A percentile compares a stretch with the other conserved stretches of the same genome.
These are phyloP conservation scores for Alternaria sp. DNA, from an alignment of 2,329 filamentous ascomycete genomes.

Conservation along the genomic window DNA sequence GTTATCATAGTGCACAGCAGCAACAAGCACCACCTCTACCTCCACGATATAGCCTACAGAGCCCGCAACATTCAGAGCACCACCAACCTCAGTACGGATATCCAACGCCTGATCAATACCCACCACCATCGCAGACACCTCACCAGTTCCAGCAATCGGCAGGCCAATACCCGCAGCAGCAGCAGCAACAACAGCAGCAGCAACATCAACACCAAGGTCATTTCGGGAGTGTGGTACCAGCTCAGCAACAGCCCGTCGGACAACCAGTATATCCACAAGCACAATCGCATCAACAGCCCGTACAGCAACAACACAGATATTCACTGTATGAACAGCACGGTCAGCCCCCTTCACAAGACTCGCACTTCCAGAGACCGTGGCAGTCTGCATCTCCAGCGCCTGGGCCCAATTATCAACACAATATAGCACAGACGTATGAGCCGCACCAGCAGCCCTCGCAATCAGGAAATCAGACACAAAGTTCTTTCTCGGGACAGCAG, in stretches of 20 bases:
- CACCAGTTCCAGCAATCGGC: conserved; percentile 6
- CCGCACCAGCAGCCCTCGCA: conserved; percentile 30
- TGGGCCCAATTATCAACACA: conserved; percentile 22
- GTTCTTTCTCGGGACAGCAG: conserved; percentile 25
- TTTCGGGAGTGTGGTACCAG: conserved; percentile 10
- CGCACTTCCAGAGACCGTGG: conserved; percentile 32
- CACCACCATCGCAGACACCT: conserved; percentile 9
- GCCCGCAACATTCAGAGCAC: conserved; percentile 20
- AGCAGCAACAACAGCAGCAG: conserved; percentile 2
- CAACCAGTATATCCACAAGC: conserved; percentile 20
- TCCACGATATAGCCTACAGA: conserved; percentile 11
- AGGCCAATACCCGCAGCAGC: conserved; percentile 2
- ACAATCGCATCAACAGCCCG: conserved; percentile 28
- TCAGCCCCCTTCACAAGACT: conserved; percentile 18
- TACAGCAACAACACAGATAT: conserved; percentile 12
- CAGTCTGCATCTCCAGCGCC: conserved; percentile 25
- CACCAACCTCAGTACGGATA: conserved; percentile 18
- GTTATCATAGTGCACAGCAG: conserved; percentile 34
- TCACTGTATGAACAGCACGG: conserved; percentile 19
- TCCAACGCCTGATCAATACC: conserved; percentile 22
- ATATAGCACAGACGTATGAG: conserved; percentile 15
- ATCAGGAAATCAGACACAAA: conserved; percentile 35
- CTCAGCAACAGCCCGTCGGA: conserved; percentile 24
- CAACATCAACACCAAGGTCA: conserved; percentile 31
- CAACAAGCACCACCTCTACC: conserved; percentile 21